Evolutionary conservation across 202 grass and related monocot genomes (phyloP).

Genomic region (Setaria viridis): DNA sequence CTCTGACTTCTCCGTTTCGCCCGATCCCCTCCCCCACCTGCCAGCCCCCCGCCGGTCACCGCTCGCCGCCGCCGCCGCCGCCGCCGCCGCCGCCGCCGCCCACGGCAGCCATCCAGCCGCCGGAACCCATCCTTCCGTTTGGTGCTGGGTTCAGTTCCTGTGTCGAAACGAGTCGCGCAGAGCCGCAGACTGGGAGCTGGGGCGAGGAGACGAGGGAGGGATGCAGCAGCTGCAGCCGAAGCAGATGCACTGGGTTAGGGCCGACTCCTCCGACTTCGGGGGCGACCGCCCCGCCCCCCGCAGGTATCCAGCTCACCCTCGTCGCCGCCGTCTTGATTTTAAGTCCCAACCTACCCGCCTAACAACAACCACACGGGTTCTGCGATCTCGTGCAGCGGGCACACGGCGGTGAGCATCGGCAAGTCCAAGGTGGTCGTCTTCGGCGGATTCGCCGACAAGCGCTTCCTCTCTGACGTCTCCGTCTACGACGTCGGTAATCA

Average conservation of each 20-base stretch:
- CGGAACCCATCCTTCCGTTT: background rate
- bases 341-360: background rate
- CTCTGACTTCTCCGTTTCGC: background rate
- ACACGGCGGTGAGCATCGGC: conserved; percentile 72
- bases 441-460: conserved; percentile 90
- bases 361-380: background rate
- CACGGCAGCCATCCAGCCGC: background rate
- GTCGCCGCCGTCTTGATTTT: background rate
- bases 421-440: conserved; percentile 92
- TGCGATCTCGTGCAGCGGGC: conserved; percentile 61
- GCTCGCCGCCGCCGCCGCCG: background rate
- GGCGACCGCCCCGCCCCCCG: conserved; percentile 65
- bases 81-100: background rate
- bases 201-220: conserved; percentile 3
- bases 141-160: background rate
- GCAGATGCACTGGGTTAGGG: conserved; percentile 87
- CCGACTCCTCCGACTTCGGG: conserved; percentile 76
- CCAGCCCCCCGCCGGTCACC: conserved; percentile 19
- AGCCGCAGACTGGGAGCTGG: background rate
- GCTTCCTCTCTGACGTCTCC: conserved; percentile 75
- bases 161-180: background rate
- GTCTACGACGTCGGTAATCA: conserved; percentile 85
- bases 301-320: conserved; percentile 54
- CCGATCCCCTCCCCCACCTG: conserved; percentile 20
- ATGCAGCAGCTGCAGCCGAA: conserved; percentile 49